A percentile compares a stretch with the other conserved stretches of the same genome.
phyloP scores from a whole-genome alignment of 169 alveolate species.

The Plasmodium gonderi region DNA sequence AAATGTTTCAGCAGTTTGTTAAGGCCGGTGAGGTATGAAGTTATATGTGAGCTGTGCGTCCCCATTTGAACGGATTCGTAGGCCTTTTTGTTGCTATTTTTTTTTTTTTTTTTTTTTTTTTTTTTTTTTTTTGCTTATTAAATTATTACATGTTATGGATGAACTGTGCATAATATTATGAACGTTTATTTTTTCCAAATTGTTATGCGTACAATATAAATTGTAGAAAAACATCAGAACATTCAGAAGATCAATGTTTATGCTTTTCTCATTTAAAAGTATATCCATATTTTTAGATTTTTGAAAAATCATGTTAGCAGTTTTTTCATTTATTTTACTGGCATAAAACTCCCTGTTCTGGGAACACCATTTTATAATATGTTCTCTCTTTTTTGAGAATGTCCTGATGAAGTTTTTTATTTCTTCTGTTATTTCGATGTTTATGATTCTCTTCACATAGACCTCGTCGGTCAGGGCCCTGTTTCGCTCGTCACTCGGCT shows the following conservation, averaged over 20 bases:
- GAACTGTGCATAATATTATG: slow-evolving; percentile 33
- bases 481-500: not conserved
- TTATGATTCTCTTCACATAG: slow-evolving; percentile 53
- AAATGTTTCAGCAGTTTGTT: too few species aligned
- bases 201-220: slow-evolving; percentile 35
- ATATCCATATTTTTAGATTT: slow-evolving; percentile 8
- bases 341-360: slow-evolving; percentile 22
- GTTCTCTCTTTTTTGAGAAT: slow-evolving; percentile 15
- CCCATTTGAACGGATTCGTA: too few species aligned
- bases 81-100: not conserved
- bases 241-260: slow-evolving; percentile 30
- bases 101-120: not conserved
- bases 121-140: not conserved
- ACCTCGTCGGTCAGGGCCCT: slow-evolving; percentile 23
- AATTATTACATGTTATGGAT: slow-evolving; percentile 40
- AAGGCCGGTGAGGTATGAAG: too few species aligned
- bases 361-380: slow-evolving; percentile 38
- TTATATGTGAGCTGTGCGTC: not conserved
- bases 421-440: slow-evolving; percentile 53
- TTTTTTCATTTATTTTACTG: slow-evolving; percentile 40
- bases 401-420: slow-evolving; percentile 18
- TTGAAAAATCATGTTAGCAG: slow-evolving; percentile 17
- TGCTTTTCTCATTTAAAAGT: slow-evolving; percentile 10
- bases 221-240: slow-evolving; percentile 28
- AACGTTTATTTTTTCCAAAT: slow-evolving; percentile 31